Evolutionary conservation across 2,329 filamentous ascomycete genomes (phyloP).

Genomic region (Alternaria infectoria): DNA sequence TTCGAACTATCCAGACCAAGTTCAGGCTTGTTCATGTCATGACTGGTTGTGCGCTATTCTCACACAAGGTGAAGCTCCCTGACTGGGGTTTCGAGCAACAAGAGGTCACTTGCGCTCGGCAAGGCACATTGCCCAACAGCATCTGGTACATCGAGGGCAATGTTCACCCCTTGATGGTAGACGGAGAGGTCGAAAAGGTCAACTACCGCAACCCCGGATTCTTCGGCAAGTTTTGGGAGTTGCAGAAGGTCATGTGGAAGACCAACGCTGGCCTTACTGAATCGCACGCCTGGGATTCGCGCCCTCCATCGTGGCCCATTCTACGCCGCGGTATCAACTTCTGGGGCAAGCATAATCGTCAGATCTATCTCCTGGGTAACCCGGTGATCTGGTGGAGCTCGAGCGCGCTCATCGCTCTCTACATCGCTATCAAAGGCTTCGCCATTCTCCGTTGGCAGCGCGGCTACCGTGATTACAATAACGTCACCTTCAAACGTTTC

Average conservation of each 20-base stretch:
- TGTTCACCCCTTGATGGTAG: conserved; percentile 75
- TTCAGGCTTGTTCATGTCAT: conserved; percentile 95
- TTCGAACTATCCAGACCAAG: conserved; percentile 95
- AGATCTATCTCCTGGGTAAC: conserved; percentile 96
- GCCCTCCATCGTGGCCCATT: conserved; percentile 90
- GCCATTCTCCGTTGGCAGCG: conserved; percentile 93
- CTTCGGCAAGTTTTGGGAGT: conserved; percentile 96
- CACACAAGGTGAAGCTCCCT: conserved; percentile 97
- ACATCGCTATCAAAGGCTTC: conserved; percentile 83
- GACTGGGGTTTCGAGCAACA: conserved; percentile 99
- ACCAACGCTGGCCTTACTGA: conserved; percentile 97
- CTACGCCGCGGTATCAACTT: conserved; percentile 97
- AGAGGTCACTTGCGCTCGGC: conserved; percentile 95
- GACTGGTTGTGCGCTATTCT: conserved; percentile 96
- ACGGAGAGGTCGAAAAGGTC: conserved; percentile 78
- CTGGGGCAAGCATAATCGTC: conserved; percentile 92
- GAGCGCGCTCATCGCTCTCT: conserved; percentile 76
- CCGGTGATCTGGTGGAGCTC: conserved; percentile 88
- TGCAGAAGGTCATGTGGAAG: conserved; percentile 98
- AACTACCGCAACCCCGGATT: conserved; percentile 96
- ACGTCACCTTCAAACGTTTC: conserved; percentile 88
- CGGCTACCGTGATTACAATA: conserved; percentile 83
- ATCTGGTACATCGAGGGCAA: conserved; percentile 97
- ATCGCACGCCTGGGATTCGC: conserved; percentile 97
- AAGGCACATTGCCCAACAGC: conserved; percentile 92